phyloP scores from a whole-genome alignment of 192 early-diverging fungal species.

The Backusella westeae region DNA sequence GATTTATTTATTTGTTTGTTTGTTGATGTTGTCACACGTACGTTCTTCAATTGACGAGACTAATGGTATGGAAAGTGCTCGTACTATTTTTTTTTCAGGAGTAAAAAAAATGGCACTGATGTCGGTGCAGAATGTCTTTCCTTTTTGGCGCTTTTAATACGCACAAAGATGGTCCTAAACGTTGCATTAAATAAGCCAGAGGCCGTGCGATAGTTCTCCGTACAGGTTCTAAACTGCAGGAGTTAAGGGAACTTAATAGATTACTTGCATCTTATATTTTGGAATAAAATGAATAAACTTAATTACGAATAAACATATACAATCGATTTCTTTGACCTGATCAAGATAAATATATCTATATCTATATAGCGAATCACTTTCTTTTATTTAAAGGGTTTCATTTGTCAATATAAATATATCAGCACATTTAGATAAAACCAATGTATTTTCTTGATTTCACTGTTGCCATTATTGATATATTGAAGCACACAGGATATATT shows the following conservation, averaged over 20 bases:
- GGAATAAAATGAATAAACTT: too few relatives aligned
- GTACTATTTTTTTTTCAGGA: not conserved
- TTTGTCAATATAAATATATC: not conserved
- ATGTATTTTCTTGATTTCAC: not conserved
- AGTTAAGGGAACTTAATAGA: not conserved
- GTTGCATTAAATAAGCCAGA: not conserved
- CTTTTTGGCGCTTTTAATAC: not conserved
- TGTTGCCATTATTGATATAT: not conserved
- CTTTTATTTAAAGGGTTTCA: too few relatives aligned
- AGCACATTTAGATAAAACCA: not conserved
- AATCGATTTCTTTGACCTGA: not conserved
- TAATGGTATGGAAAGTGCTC: not conserved
- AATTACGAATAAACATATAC: not conserved
- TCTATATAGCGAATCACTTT: too few relatives aligned
- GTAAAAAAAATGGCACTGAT: not conserved
- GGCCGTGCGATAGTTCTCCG: not conserved
- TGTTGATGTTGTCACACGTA: not conserved
- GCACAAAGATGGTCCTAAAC: not conserved
- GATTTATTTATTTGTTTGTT: not conserved
- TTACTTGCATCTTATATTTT: not conserved
- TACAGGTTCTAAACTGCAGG: not conserved
- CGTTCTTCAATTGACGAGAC: constrained; percentile 2
- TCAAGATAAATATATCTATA: not conserved
- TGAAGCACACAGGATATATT: not conserved
- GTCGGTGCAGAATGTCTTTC: not conserved